A percentile compares a stretch with the other conserved stretches of the same genome.
Conservation (phyloP, 345 rosid genomes). For the Corymbia maculata region DNA sequence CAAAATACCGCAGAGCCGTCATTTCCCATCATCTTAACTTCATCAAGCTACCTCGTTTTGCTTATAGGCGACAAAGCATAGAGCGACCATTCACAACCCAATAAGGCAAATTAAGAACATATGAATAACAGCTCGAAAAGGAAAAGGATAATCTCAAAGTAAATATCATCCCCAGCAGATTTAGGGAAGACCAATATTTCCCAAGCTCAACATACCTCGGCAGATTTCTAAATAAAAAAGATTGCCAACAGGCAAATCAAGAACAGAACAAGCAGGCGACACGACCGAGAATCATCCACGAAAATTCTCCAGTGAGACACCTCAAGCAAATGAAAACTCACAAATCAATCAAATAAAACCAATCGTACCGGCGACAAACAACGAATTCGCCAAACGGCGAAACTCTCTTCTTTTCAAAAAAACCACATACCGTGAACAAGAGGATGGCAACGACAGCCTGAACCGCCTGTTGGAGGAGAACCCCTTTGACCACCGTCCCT, state of each 20-base stretch:
- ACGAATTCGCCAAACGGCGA: not conserved
- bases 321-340: not conserved
- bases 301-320: not conserved
- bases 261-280: not conserved
- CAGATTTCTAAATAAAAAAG: not conserved
- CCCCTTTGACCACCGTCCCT: conserved; percentile 62
- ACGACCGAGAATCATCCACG: not conserved
- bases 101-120: not conserved
- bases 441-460: conserved; percentile 76
- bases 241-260: not conserved
- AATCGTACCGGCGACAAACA: not conserved
- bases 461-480: conserved; percentile 68
- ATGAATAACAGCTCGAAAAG: not conserved
- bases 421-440: conserved; percentile 43
- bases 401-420: not conserved
- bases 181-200: not conserved
- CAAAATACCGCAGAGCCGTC: not conserved
- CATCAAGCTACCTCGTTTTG: not conserved
- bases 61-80: not conserved
- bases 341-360: not conserved
- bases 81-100: not conserved
- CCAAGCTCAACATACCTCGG: not conserved
- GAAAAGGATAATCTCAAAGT: not conserved
- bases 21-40: not conserved
- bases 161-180: not conserved